Base-by-base conservation (phyloP, 257 asterid species). In the Cynanchum wilfordii region DNA sequence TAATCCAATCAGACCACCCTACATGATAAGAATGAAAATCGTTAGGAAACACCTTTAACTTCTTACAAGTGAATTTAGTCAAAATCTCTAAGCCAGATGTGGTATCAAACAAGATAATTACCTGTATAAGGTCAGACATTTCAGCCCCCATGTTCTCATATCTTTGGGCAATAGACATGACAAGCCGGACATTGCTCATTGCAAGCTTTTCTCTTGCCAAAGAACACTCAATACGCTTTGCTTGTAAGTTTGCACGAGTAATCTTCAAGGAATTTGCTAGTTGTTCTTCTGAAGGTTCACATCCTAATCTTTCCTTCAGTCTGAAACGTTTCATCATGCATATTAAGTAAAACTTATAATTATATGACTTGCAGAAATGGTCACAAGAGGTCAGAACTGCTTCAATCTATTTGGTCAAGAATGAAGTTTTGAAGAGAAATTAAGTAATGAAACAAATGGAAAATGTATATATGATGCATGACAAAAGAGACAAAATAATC, bases 171-270 rank as follows among this genome's bases (percentile, higher is more conserved):
- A 94, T 88, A 64, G 97, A 91, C 96, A 91, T 91, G 79, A 94
- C 99, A 69, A 94, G 97, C 65, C 99, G 98, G 70, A 91, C 74
- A 78, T 94, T 94, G 87, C 98, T 89, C 99, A 88, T 94, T 17
- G 99, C 90, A 69, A 94, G 90, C 89, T 89, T 94, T 86, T 94
- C 98, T 78, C 95, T 86, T 19, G 99, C 99, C 76, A 94, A 86
- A 33, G 91, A 80, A 77, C 95, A 84, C 85, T 91, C 92, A 1
- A 91, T 85, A 75, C 84, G 59, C 77, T 81, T 82, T 2, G 89
- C 78, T 74, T 87, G 97, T 60, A 94, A 79, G 54, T 76, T 81
- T 49, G 88, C 79, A 36, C 95, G 92, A 66, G 81, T 77, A 69
- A 89, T 88, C 78, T 86, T 78, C 82, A 94, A 78, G 80, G 96